Conservation (phyloP, 2,329 filamentous ascomycete species). For the Pseudogymnoascus sp. region DNA sequence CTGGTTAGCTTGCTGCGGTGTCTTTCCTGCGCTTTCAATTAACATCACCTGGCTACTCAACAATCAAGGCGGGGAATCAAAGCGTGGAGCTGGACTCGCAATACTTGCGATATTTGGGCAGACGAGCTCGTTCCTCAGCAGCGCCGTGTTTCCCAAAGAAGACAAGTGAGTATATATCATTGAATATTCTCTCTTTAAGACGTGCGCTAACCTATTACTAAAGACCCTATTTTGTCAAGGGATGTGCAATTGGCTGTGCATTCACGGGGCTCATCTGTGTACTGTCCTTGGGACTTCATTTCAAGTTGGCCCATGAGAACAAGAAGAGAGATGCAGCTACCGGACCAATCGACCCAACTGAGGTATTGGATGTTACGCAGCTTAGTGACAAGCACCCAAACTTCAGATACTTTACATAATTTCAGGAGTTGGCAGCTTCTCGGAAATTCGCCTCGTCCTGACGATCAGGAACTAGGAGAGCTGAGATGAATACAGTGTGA, state of each 20-base stretch:
- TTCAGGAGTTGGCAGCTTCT: background rate
- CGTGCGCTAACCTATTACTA: conserved; percentile 29
- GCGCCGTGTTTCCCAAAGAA: conserved; percentile 19
- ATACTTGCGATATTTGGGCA: conserved; percentile 25
- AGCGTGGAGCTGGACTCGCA: conserved; percentile 23
- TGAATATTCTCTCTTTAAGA: conserved; percentile 11
- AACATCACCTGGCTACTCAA: conserved; percentile 28
- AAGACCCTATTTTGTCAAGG: conserved; percentile 29
- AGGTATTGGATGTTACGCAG: conserved; percentile 10
- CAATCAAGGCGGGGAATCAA: conserved; percentile 26
- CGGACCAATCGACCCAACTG: background rate
- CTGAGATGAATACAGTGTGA: background rate
- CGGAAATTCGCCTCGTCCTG: background rate
- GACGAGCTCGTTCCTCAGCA: conserved; percentile 26
- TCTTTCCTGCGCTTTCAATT: conserved; percentile 26
- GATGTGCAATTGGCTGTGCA: conserved; percentile 14
- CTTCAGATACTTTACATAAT: conserved; percentile 39
- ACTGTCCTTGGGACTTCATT: conserved; percentile 12
- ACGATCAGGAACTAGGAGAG: background rate
- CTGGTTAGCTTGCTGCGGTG: conserved; percentile 30
- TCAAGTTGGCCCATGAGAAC: conserved; percentile 11
- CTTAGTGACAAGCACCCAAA: conserved; percentile 36
- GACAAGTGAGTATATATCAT: conserved; percentile 16
- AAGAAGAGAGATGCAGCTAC: conserved; percentile 2
- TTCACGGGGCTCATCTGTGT: conserved; percentile 9